Percentiles rank a stretch among this genome's conserved stretches.
Conservation (phyloP, 2,329 filamentous ascomycete genomes). For the Penicillium sumatraense region DNA sequence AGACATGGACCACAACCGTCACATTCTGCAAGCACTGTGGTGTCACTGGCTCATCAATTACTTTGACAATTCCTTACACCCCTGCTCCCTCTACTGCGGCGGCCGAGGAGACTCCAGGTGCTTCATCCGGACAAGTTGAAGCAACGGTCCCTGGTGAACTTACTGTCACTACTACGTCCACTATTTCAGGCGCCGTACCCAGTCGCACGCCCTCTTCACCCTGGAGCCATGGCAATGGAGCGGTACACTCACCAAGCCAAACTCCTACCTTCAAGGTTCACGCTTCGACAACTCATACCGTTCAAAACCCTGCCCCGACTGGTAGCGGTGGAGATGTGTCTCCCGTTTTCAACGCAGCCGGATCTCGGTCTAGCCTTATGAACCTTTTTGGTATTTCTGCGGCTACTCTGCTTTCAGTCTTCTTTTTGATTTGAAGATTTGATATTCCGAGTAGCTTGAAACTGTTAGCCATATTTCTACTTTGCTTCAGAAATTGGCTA, state of each 20-base stretch:
- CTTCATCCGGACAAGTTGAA: slow-evolving; percentile 1
- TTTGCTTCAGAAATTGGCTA: background rate
- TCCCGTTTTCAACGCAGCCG: slow-evolving; percentile 19
- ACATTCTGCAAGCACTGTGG: slow-evolving; percentile 26
- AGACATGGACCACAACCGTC: slow-evolving; percentile 21
- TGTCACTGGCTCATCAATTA: slow-evolving; percentile 23
- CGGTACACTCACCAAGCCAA: slow-evolving; percentile 9
- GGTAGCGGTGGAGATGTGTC: slow-evolving; percentile 13
- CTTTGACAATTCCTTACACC: slow-evolving; percentile 25
- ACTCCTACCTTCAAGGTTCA: slow-evolving; percentile 14
- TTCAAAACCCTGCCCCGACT: slow-evolving; percentile 3
- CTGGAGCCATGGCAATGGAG: slow-evolving; percentile 6
- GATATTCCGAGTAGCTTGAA: background rate
- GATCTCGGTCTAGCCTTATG: slow-evolving; percentile 11
- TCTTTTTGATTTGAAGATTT: background rate
- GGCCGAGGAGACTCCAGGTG: slow-evolving; percentile 5
- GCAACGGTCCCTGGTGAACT: background rate
- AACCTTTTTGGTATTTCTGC: slow-evolving; percentile 16
- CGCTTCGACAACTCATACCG: slow-evolving; percentile 2
- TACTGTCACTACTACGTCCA: slow-evolving; percentile 5
- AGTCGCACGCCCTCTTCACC: slow-evolving; percentile 5
- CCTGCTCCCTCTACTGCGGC: background rate
- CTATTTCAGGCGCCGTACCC: background rate
- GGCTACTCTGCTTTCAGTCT: slow-evolving; percentile 14
- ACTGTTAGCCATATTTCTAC: background rate